Conservation (phyloP, 1,139 yeast genomes). For the Eremothecium gossypii region DNA sequence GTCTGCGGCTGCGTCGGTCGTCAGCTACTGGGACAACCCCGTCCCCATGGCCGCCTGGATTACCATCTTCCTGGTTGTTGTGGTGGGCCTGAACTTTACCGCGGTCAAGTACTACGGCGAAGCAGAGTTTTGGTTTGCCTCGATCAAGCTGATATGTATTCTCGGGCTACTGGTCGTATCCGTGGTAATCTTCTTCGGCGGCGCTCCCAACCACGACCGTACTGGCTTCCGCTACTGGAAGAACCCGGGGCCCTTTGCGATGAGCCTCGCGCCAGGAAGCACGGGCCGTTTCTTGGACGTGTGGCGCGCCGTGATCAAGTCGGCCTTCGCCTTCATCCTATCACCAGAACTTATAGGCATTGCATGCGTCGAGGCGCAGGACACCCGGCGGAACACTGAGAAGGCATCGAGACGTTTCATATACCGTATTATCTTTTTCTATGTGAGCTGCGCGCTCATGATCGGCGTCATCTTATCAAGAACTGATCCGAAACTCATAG, state of each 20-base stretch:
- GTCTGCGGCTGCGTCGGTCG: slow-evolving; percentile 62
- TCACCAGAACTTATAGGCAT: slow-evolving; percentile 56
- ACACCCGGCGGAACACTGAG: slow-evolving; percentile 41
- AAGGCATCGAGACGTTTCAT: slow-evolving; percentile 41
- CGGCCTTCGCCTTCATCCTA: slow-evolving; percentile 57
- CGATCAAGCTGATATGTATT: slow-evolving; percentile 59
- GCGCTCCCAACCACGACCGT: slow-evolving; percentile 58
- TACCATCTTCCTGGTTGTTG: slow-evolving; percentile 37
- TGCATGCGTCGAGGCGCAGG: slow-evolving; percentile 41
- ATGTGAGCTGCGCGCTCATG: slow-evolving; percentile 37
- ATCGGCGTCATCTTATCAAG: slow-evolving; percentile 41
- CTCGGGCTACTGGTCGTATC: slow-evolving; percentile 65
- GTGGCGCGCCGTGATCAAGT: slow-evolving; percentile 50
- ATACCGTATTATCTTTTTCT: slow-evolving; percentile 38
- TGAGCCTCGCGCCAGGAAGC: slow-evolving; percentile 39
- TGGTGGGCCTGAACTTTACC: slow-evolving; percentile 35
- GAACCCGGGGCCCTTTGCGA: slow-evolving; percentile 46
- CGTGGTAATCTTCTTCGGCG: slow-evolving; percentile 72
- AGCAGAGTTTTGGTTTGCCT: slow-evolving; percentile 38
- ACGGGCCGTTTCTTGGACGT: slow-evolving; percentile 57
- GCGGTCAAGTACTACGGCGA: slow-evolving; percentile 47
- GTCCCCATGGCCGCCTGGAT: slow-evolving; percentile 43
- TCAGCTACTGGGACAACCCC: slow-evolving; percentile 41
- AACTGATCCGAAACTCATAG: slow-evolving; percentile 34
- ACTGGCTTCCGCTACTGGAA: slow-evolving; percentile 64